Base-by-base conservation (phyloP, 148 eudicot genomes). In the Salicornia ramosissima region DNA sequence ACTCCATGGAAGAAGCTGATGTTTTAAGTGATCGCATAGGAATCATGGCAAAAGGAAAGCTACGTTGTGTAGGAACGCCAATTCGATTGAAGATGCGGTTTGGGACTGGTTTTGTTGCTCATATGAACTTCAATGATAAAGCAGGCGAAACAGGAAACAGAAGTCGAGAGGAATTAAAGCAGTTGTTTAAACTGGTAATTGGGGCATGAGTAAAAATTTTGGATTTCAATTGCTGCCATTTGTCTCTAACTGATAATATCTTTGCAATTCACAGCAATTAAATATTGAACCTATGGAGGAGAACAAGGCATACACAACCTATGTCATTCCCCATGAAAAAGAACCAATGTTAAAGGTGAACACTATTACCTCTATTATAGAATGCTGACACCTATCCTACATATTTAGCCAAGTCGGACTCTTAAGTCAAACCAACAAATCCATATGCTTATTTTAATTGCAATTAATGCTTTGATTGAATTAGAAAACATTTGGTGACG, bases 1-100 rank as follows among this genome's bases (percentile, higher is more conserved):
- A 90, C 74, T 90, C 97, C 3, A 90, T 88, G 97, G 97, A 88
- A 82, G 97, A 90, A 80, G 94, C 93, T 29, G 97, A 90, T 56
- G 82, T 90, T 53, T 65, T 90, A 75, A 72, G 94, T 45, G 97
- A 90, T 56, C 84, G 91, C 18, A 88, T 90, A 31, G 97, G 97
- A 56, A 90, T 90, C 70, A 88, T 90, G 97, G 88, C 97, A 49
- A 90, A 86, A 74, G 97, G 97, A 13, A 88, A 84, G 75, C 97
- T 90, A 66, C 88, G 91, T 53, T 90, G 97, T 67, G 83, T 90
- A 67, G 97, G 97, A 69, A 88, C 89, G 29, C 83, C 97, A 4
- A 86, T 88, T 68, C 70, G 91, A 65, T 65, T 90, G 71, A 90
- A 90, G 68, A 85, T 88, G 66, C 80, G 83, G 34, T 90, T 88